These are phyloP conservation scores for Crithidia brevicula DNA, from an alignment of 208 protist species.

Conservation along the genomic window DNA sequence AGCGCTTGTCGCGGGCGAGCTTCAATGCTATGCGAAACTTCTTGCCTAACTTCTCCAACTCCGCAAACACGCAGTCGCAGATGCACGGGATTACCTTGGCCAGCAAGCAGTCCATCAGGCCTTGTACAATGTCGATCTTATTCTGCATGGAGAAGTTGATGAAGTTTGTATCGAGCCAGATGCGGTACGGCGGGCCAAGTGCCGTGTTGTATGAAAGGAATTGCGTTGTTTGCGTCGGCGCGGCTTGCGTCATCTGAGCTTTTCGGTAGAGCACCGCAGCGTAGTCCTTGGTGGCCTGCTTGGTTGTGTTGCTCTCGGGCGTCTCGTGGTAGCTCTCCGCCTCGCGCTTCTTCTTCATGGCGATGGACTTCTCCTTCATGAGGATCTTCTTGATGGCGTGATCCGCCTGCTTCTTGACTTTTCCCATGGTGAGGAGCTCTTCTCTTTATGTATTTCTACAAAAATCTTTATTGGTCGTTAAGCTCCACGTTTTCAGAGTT, in stretches of 20 bases:
- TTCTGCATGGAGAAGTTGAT: conserved; percentile 99
- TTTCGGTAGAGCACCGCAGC: conserved; percentile 71
- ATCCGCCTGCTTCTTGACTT: conserved; percentile 69
- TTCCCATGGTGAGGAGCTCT: conserved; percentile 52
- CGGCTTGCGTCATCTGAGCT: conserved; percentile 64
- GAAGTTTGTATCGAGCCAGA: conserved; percentile 99
- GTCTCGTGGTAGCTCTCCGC: conserved; percentile 69
- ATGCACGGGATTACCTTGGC: conserved; percentile 99
- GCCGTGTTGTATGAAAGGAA: conserved; percentile 98
- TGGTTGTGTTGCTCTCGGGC: conserved; percentile 39
- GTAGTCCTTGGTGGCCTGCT: conserved; percentile 64
- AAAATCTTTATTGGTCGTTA: background rate
- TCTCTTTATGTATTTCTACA: background rate
- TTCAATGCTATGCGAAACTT: conserved; percentile 94
- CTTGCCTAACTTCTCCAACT: conserved; percentile 99
- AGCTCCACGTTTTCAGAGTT: too few species aligned
- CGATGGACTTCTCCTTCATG: conserved; percentile 90
- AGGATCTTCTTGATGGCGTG: conserved; percentile 91
- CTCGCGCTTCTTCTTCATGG: conserved; percentile 89
- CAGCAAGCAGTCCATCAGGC: conserved; percentile 99
- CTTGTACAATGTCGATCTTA: conserved; percentile 99
- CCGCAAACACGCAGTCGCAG: conserved; percentile 99
- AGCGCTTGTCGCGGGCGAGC: conserved; percentile 98
- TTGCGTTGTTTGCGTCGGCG: conserved; percentile 74
- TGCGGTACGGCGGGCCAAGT: conserved; percentile 98